Evolutionary conservation across 2,329 filamentous ascomycete genomes (phyloP).

Genomic region (Fusarium foetens): DNA sequence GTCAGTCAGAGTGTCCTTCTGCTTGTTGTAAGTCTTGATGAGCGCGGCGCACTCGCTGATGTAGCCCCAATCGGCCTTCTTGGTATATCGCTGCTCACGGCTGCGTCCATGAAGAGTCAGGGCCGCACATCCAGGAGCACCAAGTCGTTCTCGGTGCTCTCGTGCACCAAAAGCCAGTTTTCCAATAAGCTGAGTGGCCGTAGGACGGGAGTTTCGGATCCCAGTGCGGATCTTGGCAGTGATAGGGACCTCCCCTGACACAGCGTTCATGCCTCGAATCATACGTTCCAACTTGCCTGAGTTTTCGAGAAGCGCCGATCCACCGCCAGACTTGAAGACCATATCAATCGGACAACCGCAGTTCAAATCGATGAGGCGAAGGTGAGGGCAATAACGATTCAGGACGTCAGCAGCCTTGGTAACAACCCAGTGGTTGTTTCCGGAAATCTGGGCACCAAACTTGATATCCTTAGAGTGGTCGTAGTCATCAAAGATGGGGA

Average conservation of each 20-base stretch:
- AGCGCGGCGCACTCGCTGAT: conserved; percentile 90
- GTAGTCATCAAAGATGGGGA: conserved; percentile 76
- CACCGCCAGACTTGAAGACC: conserved; percentile 86
- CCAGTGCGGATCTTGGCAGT: conserved; percentile 96
- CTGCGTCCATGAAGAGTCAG: conserved; percentile 94
- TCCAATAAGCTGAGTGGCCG: conserved; percentile 82
- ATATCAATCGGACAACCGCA: conserved; percentile 98
- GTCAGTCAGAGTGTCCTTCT: conserved; percentile 74
- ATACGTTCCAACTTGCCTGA: conserved; percentile 93
- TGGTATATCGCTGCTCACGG: conserved; percentile 93
- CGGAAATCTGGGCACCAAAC: conserved; percentile 93
- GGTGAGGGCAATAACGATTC: conserved; percentile 78
- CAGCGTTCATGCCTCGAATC: conserved; percentile 92
- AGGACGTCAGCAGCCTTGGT: conserved; percentile 89
- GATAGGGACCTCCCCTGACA: conserved; percentile 90
- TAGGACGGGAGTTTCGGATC: conserved; percentile 81
- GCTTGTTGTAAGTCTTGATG: conserved; percentile 80
- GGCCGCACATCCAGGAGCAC: conserved; percentile 88
- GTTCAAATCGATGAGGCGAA: conserved; percentile 94
- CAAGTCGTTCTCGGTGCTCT: conserved; percentile 75
- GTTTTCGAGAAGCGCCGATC: conserved; percentile 90
- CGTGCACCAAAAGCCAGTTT: conserved; percentile 82
- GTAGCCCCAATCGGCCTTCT: conserved; percentile 92
- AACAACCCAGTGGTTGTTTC: conserved; percentile 90
- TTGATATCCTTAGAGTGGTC: conserved; percentile 84